phyloP scores from a whole-genome alignment of 2,329 filamentous ascomycete genomes.

The Fusarium sp. region DNA sequence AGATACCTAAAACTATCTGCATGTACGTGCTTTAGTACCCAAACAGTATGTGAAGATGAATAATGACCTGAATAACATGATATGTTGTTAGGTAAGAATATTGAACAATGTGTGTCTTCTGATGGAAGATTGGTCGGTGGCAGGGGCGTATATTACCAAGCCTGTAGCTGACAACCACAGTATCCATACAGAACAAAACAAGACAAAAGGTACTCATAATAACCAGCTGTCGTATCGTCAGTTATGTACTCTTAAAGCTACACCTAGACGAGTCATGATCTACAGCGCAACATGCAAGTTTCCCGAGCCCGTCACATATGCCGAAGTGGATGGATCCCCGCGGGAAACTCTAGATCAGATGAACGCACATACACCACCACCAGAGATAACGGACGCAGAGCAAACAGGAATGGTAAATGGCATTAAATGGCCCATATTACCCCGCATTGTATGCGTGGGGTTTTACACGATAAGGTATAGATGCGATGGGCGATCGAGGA shows the following conservation, averaged over 20 bases:
- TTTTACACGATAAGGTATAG: not conserved
- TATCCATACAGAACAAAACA: too few species aligned
- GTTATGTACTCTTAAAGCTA: not conserved
- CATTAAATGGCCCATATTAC: not conserved
- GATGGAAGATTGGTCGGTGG: too few species aligned
- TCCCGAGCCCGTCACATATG: not conserved
- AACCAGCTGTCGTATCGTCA: too few species aligned
- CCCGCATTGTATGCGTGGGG: constrained; percentile 17
- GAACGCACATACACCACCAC: not conserved
- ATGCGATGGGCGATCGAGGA: not conserved
- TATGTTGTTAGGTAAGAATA: too few species aligned
- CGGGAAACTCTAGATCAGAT: constrained; percentile 25
- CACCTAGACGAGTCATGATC: not conserved
- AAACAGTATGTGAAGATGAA: too few species aligned
- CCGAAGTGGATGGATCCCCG: constrained; percentile 7
- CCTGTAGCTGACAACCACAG: too few species aligned
- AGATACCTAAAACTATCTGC: not conserved
- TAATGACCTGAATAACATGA: too few species aligned
- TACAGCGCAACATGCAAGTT: not conserved
- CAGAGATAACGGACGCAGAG: constrained; percentile 14
- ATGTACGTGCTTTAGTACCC: not conserved
- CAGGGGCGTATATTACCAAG: too few species aligned
- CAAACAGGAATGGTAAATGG: not conserved
- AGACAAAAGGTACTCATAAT: too few species aligned
- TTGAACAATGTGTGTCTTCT: too few species aligned